Conservation (phyloP, 805 yeast genomes). For the Starmerella tilneyi region DNA sequence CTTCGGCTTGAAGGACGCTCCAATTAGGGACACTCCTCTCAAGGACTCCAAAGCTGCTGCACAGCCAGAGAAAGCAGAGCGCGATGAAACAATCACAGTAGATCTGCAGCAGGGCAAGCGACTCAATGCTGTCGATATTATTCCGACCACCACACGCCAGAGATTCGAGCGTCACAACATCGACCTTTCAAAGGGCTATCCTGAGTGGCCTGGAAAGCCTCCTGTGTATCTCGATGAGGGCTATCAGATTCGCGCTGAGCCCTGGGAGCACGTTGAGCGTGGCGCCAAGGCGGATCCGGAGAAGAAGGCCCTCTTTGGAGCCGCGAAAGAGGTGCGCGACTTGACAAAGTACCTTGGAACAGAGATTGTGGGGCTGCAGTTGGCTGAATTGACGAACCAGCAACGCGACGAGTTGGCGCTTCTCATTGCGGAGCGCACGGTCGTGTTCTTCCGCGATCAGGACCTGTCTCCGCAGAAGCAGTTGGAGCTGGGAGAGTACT, state of each 20-base stretch:
- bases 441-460: constrained; percentile 43
- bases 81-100: not conserved
- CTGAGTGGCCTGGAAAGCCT: constrained; percentile 15
- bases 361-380: constrained; percentile 40
- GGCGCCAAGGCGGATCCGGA: constrained; percentile 17
- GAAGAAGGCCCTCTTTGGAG: constrained; percentile 33
- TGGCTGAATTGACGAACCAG: constrained; percentile 35
- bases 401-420: constrained; percentile 43
- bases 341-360: constrained; percentile 43
- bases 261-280: constrained; percentile 16
- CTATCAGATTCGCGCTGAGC: constrained; percentile 10
- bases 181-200: constrained; percentile 15
- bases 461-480: constrained; percentile 38
- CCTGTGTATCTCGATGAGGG: constrained; percentile 16
- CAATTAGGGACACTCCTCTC: too few relatives aligned
- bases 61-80: not conserved
- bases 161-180: constrained; percentile 13
- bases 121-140: constrained; percentile 1
- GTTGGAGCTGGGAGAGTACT: constrained; percentile 38
- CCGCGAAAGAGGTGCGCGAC: constrained; percentile 36
- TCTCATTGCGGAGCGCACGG: constrained; percentile 41
- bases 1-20: not conserved
- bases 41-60: not conserved
- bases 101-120: constrained; percentile 1
- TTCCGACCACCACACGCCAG: constrained; percentile 12